Conservation (phyloP, 2,329 filamentous ascomycete species). For the Ascochyta viciae-villosae region DNA sequence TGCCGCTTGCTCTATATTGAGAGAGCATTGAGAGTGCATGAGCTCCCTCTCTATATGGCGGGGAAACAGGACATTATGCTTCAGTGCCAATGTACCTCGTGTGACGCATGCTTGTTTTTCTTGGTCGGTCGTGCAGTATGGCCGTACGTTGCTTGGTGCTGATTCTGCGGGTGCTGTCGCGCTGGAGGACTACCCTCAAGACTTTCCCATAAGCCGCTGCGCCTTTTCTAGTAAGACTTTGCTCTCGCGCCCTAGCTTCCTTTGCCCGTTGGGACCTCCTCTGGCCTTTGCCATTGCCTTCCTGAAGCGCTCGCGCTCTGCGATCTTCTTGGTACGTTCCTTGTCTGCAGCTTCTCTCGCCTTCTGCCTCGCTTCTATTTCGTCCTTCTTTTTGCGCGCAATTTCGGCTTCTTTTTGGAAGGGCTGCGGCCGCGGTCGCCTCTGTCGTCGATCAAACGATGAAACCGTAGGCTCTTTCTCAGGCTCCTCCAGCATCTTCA, state of each 20-base stretch:
- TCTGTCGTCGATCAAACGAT: slow-evolving; percentile 31
- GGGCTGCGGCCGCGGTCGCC: slow-evolving; percentile 44
- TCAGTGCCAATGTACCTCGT: background rate
- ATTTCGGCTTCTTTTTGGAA: slow-evolving; percentile 54
- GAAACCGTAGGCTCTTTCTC: slow-evolving; percentile 30
- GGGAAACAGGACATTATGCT: background rate
- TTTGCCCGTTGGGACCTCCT: slow-evolving; percentile 72
- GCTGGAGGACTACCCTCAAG: slow-evolving; percentile 16
- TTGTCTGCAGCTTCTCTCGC: slow-evolving; percentile 69
- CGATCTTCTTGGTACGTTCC: slow-evolving; percentile 60
- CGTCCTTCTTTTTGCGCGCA: slow-evolving; percentile 63
- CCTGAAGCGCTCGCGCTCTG: slow-evolving; percentile 75
- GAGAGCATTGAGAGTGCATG: background rate
- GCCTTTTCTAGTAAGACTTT: slow-evolving; percentile 78
- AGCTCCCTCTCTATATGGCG: background rate
- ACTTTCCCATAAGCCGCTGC: slow-evolving; percentile 67
- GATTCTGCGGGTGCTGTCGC: background rate
- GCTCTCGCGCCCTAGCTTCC: slow-evolving; percentile 84
- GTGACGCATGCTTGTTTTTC: background rate
- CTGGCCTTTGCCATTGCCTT: slow-evolving; percentile 68
- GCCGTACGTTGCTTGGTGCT: background rate
- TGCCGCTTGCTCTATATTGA: slow-evolving; percentile 1
- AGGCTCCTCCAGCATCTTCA: slow-evolving; percentile 62
- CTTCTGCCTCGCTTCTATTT: slow-evolving; percentile 66
- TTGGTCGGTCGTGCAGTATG: background rate